These are phyloP conservation scores for Debaryomyces castellii DNA, from an alignment of 805 yeast species.

Conservation along the genomic window DNA sequence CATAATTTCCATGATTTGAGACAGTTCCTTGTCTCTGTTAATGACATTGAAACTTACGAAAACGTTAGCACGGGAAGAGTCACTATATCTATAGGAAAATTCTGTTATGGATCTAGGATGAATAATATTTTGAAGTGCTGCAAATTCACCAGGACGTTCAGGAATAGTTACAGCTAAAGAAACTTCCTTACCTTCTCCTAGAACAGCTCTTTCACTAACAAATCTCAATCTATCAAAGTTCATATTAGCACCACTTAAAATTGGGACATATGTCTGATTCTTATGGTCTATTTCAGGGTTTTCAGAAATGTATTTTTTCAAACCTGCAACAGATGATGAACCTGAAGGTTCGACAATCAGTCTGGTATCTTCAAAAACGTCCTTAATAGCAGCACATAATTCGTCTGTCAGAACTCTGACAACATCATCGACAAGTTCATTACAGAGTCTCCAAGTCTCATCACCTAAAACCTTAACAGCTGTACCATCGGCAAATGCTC, in stretches of 20 bases:
- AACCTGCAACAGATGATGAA: slow-evolving; percentile 93
- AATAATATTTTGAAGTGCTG: slow-evolving; percentile 69
- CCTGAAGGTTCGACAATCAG: slow-evolving; percentile 96
- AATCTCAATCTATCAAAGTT: slow-evolving; percentile 94
- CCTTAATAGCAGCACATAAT: slow-evolving; percentile 94
- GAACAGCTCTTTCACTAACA: slow-evolving; percentile 93
- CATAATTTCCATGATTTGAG: slow-evolving; percentile 59
- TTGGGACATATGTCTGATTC: slow-evolving; percentile 71
- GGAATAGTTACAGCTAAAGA: slow-evolving; percentile 89
- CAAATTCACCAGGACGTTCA: slow-evolving; percentile 89
- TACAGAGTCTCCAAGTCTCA: slow-evolving; percentile 83
- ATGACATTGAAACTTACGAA: slow-evolving; percentile 85
- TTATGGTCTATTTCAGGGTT: slow-evolving; percentile 74
- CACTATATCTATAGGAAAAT: slow-evolving; percentile 80
- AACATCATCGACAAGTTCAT: slow-evolving; percentile 83
- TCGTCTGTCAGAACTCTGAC: slow-evolving; percentile 87
- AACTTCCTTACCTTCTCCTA: slow-evolving; percentile 98
- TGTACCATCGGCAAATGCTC: slow-evolving; percentile 98
- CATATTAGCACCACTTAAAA: slow-evolving; percentile 96
- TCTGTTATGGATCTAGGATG: slow-evolving; percentile 92
- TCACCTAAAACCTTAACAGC: slow-evolving; percentile 89
- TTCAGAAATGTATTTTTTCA: slow-evolving; percentile 72
- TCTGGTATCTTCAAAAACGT: slow-evolving; percentile 93
- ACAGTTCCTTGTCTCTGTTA: slow-evolving; percentile 72
- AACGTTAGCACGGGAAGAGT: slow-evolving; percentile 62